Conservation (phyloP, 768 basidiomycete species). For the Kwoniella newhampshirensis region DNA sequence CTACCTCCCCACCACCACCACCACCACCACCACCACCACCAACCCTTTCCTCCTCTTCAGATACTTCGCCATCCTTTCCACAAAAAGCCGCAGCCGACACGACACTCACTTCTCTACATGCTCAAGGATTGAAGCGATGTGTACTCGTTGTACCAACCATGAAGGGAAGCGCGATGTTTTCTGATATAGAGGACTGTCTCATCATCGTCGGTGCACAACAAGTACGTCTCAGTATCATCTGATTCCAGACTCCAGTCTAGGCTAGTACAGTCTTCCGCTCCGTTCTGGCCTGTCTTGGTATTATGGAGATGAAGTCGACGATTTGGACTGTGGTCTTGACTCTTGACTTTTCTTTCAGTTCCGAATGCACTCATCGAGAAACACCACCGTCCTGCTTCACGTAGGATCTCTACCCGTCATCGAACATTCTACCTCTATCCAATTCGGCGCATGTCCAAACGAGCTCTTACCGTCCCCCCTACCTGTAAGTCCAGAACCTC, state of each 20-base stretch:
- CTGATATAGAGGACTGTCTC: constrained; percentile 64
- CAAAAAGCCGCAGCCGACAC: not conserved
- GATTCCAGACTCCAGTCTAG: not conserved
- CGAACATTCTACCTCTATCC: constrained; percentile 66
- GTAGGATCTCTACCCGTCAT: constrained; percentile 75
- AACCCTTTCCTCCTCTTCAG: not conserved
- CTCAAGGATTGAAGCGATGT: constrained; percentile 62
- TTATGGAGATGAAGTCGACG: not conserved
- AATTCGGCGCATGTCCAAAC: constrained; percentile 66
- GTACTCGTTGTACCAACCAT: constrained; percentile 67
- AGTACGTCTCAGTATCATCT: constrained; percentile 56
- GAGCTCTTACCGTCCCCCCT: not conserved
- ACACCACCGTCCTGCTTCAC: constrained; percentile 66
- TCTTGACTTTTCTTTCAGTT: constrained; percentile 59
- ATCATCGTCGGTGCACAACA: constrained; percentile 78
- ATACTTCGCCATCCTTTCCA: not conserved
- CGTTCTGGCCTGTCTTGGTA: not conserved
- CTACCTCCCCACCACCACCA: too few species aligned
- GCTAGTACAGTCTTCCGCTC: not conserved
- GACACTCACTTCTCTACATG: constrained; percentile 61
- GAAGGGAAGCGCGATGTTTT: constrained; percentile 70
- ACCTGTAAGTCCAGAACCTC: not conserved
- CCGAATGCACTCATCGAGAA: constrained; percentile 75
- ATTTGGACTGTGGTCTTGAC: not conserved
- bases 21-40: too few species aligned